Base-by-base conservation (phyloP, 2,329 filamentous ascomycete genomes). In the Purpureocillium lavendulum region DNA sequence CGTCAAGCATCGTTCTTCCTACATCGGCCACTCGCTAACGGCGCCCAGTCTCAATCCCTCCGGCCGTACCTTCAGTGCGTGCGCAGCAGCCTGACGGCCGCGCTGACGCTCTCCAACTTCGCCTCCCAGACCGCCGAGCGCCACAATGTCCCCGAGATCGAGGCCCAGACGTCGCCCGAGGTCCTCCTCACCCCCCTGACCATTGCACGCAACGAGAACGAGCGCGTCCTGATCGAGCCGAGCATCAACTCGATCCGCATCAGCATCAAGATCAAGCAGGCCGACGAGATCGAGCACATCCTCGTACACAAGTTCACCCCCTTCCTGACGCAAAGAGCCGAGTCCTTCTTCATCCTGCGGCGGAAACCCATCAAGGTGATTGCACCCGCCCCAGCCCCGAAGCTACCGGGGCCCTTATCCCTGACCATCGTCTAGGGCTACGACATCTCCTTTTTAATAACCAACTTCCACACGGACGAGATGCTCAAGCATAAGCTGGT, bases 401-500 rank as follows among this genome's bases (percentile, higher is more conserved):
- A 16, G 37, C 42, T 54, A 35, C 49, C 47, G 21, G 6, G 21
- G 21, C 6, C 21, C 21, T 10, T 10, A n/a, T 10, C 21, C 6
- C 21, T 26, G 21, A 26, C 21, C 21, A 10, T 58, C 45, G 13
- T 17, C 9, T 42, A 90, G 87, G 92, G 90, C 52, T 98, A 98
- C 62, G 92, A 98, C 55, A 98, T 98, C 53, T 96, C 89, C 7
- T 98, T 98, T 71, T 64, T 98, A 57, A 94, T 98, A 58, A 98
- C 92, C 35, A 98, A 98, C 67, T 94, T 92, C 71, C 92, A 98
- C 57, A 97, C 92, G 4, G 92, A 97, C 64, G 86, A 94, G 61
- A 95, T 98, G 88, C 65, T 97, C 60, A 97, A 97, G 73, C 90
- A 98, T 62, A 97, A 98, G 71, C 74, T 98, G 52, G 94, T 98